Conservation (phyloP, 257 asterid genomes). For the Solanum sejunctum region DNA sequence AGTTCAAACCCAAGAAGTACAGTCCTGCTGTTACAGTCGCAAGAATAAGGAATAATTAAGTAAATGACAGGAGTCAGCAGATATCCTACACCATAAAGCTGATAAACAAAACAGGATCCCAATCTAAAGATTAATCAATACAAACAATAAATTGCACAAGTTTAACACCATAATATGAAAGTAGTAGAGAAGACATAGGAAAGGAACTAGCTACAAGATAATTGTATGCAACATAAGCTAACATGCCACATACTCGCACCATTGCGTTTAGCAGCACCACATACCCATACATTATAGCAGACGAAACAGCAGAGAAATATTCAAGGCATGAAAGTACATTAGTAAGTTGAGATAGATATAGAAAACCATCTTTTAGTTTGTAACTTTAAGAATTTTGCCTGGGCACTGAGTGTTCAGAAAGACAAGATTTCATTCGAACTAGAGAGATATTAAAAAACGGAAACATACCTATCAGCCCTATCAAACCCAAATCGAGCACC, state of each 20-base stretch:
- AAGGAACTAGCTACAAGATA: not conserved
- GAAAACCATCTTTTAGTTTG: not conserved
- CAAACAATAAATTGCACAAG: not conserved
- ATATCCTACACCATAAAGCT: not conserved
- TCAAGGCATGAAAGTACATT: not conserved
- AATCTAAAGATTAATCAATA: not conserved
- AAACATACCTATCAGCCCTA: constrained; percentile 1
- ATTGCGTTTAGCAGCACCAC: not conserved
- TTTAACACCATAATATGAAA: not conserved
- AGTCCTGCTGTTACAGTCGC: not conserved
- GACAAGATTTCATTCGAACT: not conserved
- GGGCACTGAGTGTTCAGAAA: not conserved
- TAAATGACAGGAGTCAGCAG: not conserved
- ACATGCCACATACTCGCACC: not conserved
- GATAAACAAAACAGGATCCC: not conserved
- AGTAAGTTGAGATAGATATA: not conserved
- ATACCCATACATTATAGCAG: not conserved
- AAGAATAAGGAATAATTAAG: not conserved
- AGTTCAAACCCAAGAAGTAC: not conserved
- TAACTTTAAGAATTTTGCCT: not conserved
- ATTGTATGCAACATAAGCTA: not conserved
- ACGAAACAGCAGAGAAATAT: not conserved
- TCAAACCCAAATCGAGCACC: constrained; percentile 1
- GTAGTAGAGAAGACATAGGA: not conserved
- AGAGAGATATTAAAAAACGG: not conserved